Base-by-base conservation (phyloP, 768 basidiomycete genomes). In the Mycena maculata region DNA sequence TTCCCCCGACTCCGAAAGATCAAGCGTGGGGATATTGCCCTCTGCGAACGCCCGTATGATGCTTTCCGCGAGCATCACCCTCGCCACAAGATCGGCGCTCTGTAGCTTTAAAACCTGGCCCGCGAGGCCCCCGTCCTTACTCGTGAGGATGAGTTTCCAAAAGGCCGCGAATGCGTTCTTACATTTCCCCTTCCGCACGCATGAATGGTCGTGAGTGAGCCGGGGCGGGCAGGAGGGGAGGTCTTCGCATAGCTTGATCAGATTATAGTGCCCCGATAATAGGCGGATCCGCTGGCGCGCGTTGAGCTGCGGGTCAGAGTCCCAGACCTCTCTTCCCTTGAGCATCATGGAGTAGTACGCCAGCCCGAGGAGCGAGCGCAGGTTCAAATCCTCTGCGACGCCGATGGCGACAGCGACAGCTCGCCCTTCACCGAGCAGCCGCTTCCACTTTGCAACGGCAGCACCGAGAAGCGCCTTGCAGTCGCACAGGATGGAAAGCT, bases 341-440 rank as follows among this genome's bases (percentile, higher is more conserved):
- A 86, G 76, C 74, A 88, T 78, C 82, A 87, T 84, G 42, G 82
- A 77, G 60, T 85, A 82, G 67, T 87, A 88, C 20, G 86, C 84
- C 67, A 82, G 76, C 15, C 85, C 86, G 65, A 84, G 79, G 22
- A 87, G 79, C 27, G 77, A 73, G 15, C 82, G 80, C 48, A 87
- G 72, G 56, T 81, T 82, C 38, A 85, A 80, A 42, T 84, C 80
- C 68, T 87, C 86, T 42, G 84, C 84, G 56, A 85, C 78, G 20
- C 77, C 76, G 31, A 84, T 82, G 20, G 86, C 82, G 7, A 83
- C 78, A 7, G 80, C 79, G 25, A 86, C 78, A 55, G 85, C 82
- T 62, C 80, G 78, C 18, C 82, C 79, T 54, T 85, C 82, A 36
- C 77, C 75, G 8, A 88, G 80, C 63, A 83, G 80, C 8, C 81